Evolutionary conservation across 2,329 filamentous ascomycete species (phyloP).

Genomic region (Aspergillus eucalypticola): DNA sequence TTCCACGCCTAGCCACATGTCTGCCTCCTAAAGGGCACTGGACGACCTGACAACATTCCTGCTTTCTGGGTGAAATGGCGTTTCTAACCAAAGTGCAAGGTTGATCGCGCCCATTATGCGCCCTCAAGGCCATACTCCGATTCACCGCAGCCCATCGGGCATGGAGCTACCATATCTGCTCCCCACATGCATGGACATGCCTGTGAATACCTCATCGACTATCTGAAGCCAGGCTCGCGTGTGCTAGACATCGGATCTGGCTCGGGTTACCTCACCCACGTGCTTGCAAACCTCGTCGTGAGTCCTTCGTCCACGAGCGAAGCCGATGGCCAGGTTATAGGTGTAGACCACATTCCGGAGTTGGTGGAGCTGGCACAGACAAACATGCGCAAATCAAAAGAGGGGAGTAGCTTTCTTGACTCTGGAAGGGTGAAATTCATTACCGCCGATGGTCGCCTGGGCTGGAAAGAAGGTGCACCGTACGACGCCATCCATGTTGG

Average conservation of each 20-base stretch:
- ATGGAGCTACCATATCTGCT: slow-evolving; percentile 68
- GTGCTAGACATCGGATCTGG: slow-evolving; percentile 75
- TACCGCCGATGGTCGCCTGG: slow-evolving; percentile 71
- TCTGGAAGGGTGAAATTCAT: slow-evolving; percentile 70
- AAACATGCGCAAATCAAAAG: slow-evolving; percentile 66
- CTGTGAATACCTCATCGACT: slow-evolving; percentile 62
- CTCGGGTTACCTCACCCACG: slow-evolving; percentile 82
- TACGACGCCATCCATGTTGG: slow-evolving; percentile 98
- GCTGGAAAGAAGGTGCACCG: slow-evolving; percentile 59
- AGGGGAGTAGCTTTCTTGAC: slow-evolving; percentile 62
- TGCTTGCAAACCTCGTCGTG: slow-evolving; percentile 73
- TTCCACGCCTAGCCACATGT: background rate
- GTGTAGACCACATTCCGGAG: slow-evolving; percentile 70
- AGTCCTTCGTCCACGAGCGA: slow-evolving; percentile 24
- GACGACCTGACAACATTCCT: background rate
- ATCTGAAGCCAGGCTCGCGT: slow-evolving; percentile 55
- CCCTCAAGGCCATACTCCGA: slow-evolving; percentile 71
- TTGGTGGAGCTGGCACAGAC: slow-evolving; percentile 62
- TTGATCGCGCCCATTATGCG: slow-evolving; percentile 85
- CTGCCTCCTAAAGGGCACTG: background rate
- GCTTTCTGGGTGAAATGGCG: background rate
- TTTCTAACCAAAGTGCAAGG: slow-evolving; percentile 50
- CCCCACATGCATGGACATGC: slow-evolving; percentile 73
- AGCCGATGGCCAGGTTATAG: slow-evolving; percentile 59
- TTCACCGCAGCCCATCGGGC: slow-evolving; percentile 68